Evolutionary conservation across 768 basidiomycete genomes (phyloP), one percentile per base, ranked within the genome.

Genomic region (Ramaria sp.): DNA sequence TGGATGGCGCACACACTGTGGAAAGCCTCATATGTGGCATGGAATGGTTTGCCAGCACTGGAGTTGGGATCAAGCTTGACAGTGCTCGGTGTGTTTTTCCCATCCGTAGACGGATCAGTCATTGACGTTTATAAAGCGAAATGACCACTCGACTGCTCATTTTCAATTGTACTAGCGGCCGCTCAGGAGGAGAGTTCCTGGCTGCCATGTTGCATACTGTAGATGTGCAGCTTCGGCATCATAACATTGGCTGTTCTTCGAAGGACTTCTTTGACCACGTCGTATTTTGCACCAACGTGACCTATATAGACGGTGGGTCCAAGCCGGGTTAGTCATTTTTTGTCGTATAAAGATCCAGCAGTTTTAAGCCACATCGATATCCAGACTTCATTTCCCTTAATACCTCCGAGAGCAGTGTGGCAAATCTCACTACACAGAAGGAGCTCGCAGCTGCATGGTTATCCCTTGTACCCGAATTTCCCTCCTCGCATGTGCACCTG

Each of bases 231-330:
- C 73, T 88, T 12, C 61, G 71, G 58, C 56, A 68, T 19, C 68
- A 77, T 37, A 63, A 69, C 13, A 49, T 48, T 34, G n/a, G 42
- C 51, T 7, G 20, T 22, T 24, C 37, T n/a, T 7, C 39, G 9
- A 66, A 68, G n/a, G 62, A 69, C 0, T 84, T 91, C 64, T 96
- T 96, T 62, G 80, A 91, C 64, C 79, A 84, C 51, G 88, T 94
- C 57, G 81, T 98, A 47, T 98, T 99, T 70, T 98, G 94, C 70
- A 84, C 92, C 49, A 99, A 98, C 68, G 88, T 96, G 33, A 99
- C 96, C 0, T 99, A 95, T 65, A 77, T 81, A 1, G 84, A 90
- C 60, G 96, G 96, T 0, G 75, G 77, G 33, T 97, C 83, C 67
- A 98, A 97, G 73, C 88, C 89, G 52, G 95, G 95, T 91, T 63